Percentiles rank a stretch among this genome's conserved stretches.
phyloP scores from a whole-genome alignment of 1,139 yeast species.

The Hanseniaspora uvarum region DNA sequence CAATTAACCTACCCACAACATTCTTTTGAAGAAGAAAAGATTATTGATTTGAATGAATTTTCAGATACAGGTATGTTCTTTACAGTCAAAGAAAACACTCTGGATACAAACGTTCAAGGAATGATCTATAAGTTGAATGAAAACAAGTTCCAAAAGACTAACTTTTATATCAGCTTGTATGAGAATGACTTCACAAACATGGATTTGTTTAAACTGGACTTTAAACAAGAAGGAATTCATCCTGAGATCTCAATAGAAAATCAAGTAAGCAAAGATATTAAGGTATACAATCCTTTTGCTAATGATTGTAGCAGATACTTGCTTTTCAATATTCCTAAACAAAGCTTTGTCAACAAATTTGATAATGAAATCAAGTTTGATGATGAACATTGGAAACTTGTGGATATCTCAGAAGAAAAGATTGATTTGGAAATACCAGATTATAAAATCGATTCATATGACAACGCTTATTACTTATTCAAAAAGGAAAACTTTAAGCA shows the following conservation, averaged over 20 bases:
- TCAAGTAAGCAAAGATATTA: background rate
- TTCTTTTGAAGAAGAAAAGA: background rate
- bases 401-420: background rate
- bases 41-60: background rate
- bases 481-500: background rate
- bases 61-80: slow-evolving; percentile 10
- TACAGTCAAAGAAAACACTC: background rate
- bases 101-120: slow-evolving; percentile 10
- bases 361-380: slow-evolving; percentile 13
- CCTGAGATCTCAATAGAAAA: slow-evolving; percentile 31
- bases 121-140: background rate
- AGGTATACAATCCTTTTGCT: slow-evolving; percentile 17
- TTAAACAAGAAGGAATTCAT: slow-evolving; percentile 39
- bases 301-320: slow-evolving; percentile 30
- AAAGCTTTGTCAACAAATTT: slow-evolving; percentile 33
- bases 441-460: slow-evolving; percentile 4
- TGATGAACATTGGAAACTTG: background rate
- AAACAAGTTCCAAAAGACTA: slow-evolving; percentile 9
- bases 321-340: slow-evolving; percentile 28
- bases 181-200: background rate
- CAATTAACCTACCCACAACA: background rate
- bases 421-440: slow-evolving; percentile 17
- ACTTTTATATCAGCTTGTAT: slow-evolving; percentile 18
- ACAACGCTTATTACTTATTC: slow-evolving; percentile 6
- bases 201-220: slow-evolving; percentile 23